Percentiles rank a stretch among this genome's conserved stretches.
Evolutionary conservation across 805 yeast genomes (phyloP).

Genomic region (Starmerella floris): DNA sequence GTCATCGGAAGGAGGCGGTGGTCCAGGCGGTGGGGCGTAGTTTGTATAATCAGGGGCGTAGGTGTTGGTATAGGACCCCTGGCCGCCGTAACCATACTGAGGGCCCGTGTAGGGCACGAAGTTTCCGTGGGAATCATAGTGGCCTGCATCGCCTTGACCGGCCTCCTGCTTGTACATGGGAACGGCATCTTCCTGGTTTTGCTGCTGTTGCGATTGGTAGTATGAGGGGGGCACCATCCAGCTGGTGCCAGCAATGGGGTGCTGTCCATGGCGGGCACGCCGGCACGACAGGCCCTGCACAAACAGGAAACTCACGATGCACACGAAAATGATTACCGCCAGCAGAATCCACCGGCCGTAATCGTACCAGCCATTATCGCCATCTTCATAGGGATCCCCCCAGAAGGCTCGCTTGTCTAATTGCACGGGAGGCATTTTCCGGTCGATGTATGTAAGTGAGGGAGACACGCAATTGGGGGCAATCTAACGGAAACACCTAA

Average conservation of each 20-base stretch:
- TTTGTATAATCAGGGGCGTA: too few species aligned
- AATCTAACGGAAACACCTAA: too few species aligned
- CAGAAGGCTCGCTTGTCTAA: neutral
- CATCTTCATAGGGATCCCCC: neutral
- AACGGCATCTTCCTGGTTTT: constrained; percentile 19
- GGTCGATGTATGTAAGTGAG: too few species aligned
- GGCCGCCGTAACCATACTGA: neutral
- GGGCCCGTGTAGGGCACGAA: constrained; percentile 14
- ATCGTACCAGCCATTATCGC: constrained; percentile 19
- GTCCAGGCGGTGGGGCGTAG: neutral
- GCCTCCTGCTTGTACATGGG: constrained; percentile 25
- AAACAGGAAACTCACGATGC: constrained; percentile 17
- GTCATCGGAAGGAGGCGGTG: neutral
- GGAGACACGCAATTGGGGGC: too few species aligned
- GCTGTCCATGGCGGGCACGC: constrained; percentile 29
- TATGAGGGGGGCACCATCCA: constrained; percentile 84
- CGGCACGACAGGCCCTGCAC: constrained; percentile 13
- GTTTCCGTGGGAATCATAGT: constrained; percentile 51
- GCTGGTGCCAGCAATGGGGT: constrained; percentile 61
- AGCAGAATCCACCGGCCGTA: constrained; percentile 29
- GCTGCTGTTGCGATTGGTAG: constrained; percentile 42
- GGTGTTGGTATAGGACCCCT: neutral
- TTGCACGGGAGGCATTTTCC: neutral
- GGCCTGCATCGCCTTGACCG: constrained; percentile 49
- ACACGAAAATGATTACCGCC: constrained; percentile 23